Conservation (phyloP, 192 early-diverging fungal species). For the Gigaspora rosea region DNA sequence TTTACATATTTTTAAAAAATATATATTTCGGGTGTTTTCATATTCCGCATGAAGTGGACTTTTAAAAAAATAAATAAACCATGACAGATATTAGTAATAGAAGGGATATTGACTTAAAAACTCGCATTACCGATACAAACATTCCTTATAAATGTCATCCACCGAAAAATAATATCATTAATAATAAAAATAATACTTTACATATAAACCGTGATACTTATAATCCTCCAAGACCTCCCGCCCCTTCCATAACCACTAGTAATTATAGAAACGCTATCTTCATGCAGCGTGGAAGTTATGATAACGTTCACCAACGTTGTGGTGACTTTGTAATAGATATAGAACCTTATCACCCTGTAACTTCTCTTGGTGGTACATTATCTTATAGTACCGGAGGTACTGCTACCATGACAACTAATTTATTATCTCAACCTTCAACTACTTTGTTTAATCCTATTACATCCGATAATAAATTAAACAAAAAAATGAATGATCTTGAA, state of each 20-base stretch:
- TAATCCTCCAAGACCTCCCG: neutral
- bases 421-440: neutral
- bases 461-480: neutral
- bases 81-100: neutral
- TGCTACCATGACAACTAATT: slow-evolving; percentile 4
- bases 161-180: neutral
- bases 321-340: slow-evolving; percentile 24
- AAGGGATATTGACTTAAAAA: neutral
- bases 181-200: neutral
- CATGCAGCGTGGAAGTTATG: neutral
- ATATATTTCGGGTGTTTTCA: no score
- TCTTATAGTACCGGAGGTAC: neutral
- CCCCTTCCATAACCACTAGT: slow-evolving; percentile 1
- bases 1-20: no score
- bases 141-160: neutral
- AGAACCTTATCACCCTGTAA: slow-evolving; percentile 5
- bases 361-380: no score
- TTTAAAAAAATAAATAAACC: neutral
- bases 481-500: neutral
- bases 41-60: no score
- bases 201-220: neutral
- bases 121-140: neutral
- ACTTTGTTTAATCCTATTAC: neutral
- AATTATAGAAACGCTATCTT: neutral
- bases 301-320: slow-evolving; percentile 9